These are phyloP conservation scores for Neonectria hederae DNA, from an alignment of 2,329 filamentous ascomycete species.

Conservation along the genomic window DNA sequence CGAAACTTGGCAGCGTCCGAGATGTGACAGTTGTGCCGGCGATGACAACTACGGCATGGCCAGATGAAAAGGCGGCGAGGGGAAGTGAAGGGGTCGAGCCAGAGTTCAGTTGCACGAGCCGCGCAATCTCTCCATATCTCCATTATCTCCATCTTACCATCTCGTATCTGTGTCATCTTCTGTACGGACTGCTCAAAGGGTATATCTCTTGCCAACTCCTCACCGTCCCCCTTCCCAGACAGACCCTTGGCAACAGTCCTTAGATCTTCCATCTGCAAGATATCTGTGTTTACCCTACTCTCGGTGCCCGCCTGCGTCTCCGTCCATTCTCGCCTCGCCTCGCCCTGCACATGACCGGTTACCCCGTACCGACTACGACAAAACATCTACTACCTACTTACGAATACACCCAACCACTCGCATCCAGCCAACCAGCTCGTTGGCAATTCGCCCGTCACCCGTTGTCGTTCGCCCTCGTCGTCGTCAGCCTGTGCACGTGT, in stretches of 20 bases:
- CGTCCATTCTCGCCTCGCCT: no score
- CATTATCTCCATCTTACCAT: background rate
- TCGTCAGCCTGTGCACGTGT: constrained; percentile 29
- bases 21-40: constrained; percentile 23
- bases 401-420: background rate
- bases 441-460: background rate
- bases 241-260: constrained; percentile 5
- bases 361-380: background rate
- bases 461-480: constrained; percentile 2
- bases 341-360: background rate
- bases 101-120: constrained; percentile 8
- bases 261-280: background rate
- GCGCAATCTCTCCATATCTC: constrained; percentile 18
- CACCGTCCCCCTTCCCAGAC: background rate
- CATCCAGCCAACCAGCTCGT: background rate
- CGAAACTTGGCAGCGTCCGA: constrained; percentile 16
- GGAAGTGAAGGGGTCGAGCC: background rate
- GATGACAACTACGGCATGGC: constrained; percentile 14
- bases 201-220: constrained; percentile 14
- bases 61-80: constrained; percentile 16
- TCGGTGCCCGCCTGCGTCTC: background rate
- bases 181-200: background rate
- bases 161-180: constrained; percentile 18
- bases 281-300: background rate
- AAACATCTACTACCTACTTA: background rate